phyloP scores from a whole-genome alignment of 495 filamentous ascomycete species.

The Neurospora sp. region DNA sequence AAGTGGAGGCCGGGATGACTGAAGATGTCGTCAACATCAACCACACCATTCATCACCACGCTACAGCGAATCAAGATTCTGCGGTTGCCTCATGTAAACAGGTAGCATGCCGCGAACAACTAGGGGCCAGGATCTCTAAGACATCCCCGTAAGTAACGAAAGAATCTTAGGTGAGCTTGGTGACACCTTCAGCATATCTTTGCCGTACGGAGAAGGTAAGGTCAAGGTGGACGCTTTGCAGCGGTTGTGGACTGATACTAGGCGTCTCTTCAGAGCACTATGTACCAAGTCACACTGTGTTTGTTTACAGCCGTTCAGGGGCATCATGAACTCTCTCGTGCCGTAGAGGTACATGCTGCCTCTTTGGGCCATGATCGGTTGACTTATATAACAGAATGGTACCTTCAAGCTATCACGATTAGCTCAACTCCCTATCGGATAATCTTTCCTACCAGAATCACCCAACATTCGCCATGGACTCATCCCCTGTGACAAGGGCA shows the following conservation, averaged over 20 bases:
- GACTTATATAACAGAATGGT: neutral
- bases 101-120: neutral
- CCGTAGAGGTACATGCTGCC: neutral
- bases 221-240: neutral
- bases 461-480: neutral
- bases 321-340: neutral
- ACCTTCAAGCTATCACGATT: neutral
- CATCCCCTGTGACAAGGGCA: no score
- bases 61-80: no score
- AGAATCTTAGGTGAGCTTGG: neutral
- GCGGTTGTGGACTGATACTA: neutral
- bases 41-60: neutral
- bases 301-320: neutral
- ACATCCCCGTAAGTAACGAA: neutral
- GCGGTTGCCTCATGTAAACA: neutral
- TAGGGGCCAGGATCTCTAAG: neutral
- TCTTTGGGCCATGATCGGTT: neutral
- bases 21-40: neutral
- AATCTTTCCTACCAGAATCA: neutral
- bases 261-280: neutral
- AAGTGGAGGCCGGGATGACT: neutral
- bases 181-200: neutral
- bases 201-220: neutral
- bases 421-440: neutral
- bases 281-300: neutral